Base-by-base conservation (phyloP, 1,139 yeast genomes). In the Nadsonia starkeyi-henricii region DNA sequence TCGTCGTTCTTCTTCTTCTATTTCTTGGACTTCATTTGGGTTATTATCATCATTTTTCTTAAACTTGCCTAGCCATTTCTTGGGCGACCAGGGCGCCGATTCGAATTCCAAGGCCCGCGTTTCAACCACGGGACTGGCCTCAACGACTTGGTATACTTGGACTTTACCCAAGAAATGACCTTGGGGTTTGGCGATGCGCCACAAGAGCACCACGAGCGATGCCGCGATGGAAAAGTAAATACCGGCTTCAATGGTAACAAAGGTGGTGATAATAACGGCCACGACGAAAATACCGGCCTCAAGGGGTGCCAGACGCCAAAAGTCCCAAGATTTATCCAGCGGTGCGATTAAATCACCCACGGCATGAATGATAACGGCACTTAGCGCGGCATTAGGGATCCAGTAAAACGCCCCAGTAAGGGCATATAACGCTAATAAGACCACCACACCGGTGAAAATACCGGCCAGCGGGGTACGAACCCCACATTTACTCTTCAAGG, bases 381-480 rank as follows among this genome's bases (percentile, higher is more conserved):
- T 72, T 52, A 89, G 72, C 1, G 89, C 77, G 13, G 96, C 95
- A 59, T 84, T 86, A 50, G 96, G 95, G 64, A 89, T 89, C 69
- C 77, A 89, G 71, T 73, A 85, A 70, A 89, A 89, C 3, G 94
- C 82, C 48, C 72, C 72, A 12, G 96, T 86, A 57, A 89, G 75
- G 50, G 83, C 81, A 64, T 88, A 89, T 53, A 89, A 72, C 1
- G 96, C 95, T 54, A 89, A 70, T 54, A 89, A 68, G 23, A 89
- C 96, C 63, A 89, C 89, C 41, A 76, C 78, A 62, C 96, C 97
- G 26, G 96, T 86, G 67, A 79, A 84, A 49, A 86, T 74, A 68
- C 96, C 96, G 48, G 96, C 95, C 53, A 88, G 71, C 33, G 97
- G 97, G 41, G 97, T 89, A 61, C 89, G 77, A 45, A 89, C 97